These are phyloP conservation scores for Penicillium argentinense DNA, from an alignment of 495 filamentous ascomycete species.

Conservation along the genomic window DNA sequence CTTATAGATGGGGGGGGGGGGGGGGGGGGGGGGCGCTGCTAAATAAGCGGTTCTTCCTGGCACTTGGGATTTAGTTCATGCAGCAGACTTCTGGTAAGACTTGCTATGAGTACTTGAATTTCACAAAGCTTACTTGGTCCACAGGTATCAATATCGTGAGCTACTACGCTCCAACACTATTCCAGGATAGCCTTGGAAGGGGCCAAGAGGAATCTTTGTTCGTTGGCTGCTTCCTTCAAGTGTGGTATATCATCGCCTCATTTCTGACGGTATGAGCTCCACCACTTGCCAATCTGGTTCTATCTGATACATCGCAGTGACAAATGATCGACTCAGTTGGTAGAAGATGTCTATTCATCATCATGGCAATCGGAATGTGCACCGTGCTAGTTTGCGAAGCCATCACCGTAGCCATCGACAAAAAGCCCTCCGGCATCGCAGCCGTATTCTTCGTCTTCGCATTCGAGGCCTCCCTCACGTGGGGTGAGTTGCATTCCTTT, in stretches of 20 bases:
- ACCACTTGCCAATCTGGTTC: background rate
- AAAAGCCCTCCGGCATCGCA: conserved; percentile 14
- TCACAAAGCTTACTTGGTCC: background rate
- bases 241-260: conserved; percentile 33
- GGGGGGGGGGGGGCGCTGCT: conserved; percentile 25
- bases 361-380: conserved; percentile 32
- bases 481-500: conserved; percentile 17
- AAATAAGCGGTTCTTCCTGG: conserved; percentile 31
- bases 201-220: conserved; percentile 22
- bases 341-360: conserved; percentile 26
- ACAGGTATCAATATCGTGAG: conserved; percentile 31
- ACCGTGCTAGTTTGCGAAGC: conserved; percentile 26
- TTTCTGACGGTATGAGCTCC: conserved; percentile 31
- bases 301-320: conserved; percentile 17
- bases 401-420: conserved; percentile 23
- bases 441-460: conserved; percentile 33
- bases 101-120: background rate
- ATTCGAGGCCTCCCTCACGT: conserved; percentile 38
- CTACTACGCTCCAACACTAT: conserved; percentile 33
- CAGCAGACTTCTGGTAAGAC: conserved; percentile 33
- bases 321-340: conserved; percentile 32
- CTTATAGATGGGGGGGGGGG: conserved; percentile 22
- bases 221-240: conserved; percentile 23
- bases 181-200: conserved; percentile 27
- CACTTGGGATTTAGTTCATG: conserved; percentile 39